A percentile compares a stretch with the other conserved stretches of the same genome.
Conservation (phyloP, 352 stramenopile species). For the Halophytophthora batemanensis region DNA sequence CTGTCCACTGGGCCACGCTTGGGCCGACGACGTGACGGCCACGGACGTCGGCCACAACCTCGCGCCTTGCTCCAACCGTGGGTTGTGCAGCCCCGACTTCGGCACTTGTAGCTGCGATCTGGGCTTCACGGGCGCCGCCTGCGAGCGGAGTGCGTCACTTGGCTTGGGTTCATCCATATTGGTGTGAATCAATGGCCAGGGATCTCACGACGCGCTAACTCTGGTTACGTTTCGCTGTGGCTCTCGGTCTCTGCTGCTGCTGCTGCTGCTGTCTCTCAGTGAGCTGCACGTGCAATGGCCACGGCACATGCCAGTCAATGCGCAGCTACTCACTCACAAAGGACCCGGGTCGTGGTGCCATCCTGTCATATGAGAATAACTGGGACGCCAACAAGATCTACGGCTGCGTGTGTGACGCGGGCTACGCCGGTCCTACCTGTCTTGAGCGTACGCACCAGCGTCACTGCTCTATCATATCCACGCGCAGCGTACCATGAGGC, state of each 20-base stretch:
- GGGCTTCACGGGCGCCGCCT: conserved; percentile 78
- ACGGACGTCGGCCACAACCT: conserved; percentile 76
- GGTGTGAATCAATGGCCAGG: no score
- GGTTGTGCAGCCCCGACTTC: conserved; percentile 50
- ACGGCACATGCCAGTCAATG: conserved; percentile 84
- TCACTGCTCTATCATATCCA: not conserved
- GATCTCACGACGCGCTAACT: no score
- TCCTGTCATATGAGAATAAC: conserved; percentile 58
- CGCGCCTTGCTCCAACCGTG: conserved; percentile 88
- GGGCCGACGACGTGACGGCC: conserved; percentile 61
- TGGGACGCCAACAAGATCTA: conserved; percentile 87
- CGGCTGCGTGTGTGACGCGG: conserved; percentile 83
- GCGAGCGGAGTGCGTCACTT: conserved; percentile 71
- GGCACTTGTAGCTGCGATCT: conserved; percentile 61
- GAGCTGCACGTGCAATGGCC: conserved; percentile 69
- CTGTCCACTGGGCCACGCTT: conserved; percentile 66
- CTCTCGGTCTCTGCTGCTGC: not conserved
- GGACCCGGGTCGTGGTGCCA: conserved; percentile 42
- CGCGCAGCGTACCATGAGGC: not conserved
- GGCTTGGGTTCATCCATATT: no score
- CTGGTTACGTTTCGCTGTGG: not conserved
- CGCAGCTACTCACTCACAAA: conserved; percentile 49
- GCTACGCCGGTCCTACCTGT: conserved; percentile 78
- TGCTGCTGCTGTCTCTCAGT: conserved; percentile 23
- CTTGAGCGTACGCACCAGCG: conserved; percentile 32